A percentile compares a stretch with the other conserved stretches of the same genome.
phyloP scores from a whole-genome alignment of 192 early-diverging fungal genomes.

The Chytriomyces hyalinus region DNA sequence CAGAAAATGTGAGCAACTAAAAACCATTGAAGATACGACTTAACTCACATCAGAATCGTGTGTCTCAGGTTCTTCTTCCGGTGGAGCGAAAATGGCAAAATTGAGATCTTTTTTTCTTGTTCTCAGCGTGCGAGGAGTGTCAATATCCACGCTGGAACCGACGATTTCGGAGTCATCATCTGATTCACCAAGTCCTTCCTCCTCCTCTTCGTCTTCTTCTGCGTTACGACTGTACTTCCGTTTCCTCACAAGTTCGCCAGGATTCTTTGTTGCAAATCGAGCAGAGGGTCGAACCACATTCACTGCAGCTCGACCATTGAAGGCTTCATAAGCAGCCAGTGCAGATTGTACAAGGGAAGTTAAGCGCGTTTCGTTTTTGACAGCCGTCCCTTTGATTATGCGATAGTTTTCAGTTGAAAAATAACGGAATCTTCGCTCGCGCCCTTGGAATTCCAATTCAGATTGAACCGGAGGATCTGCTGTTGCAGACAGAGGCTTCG shows the following conservation, averaged over 20 bases:
- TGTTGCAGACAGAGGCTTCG: conserved; percentile 42
- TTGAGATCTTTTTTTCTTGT: conserved; percentile 7
- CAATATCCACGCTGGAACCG: neutral
- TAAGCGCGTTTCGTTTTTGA: neutral
- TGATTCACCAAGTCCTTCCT: neutral
- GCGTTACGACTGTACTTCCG: neutral
- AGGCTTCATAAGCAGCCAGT: conserved; percentile 3
- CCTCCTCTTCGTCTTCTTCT: conserved; percentile 1
- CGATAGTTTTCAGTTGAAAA: conserved; percentile 50
- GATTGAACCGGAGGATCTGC: conserved; percentile 44
- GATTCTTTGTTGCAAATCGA: neutral
- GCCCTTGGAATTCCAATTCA: conserved; percentile 65
- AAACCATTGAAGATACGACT: neutral
- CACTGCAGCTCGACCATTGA: neutral
- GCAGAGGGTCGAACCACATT: neutral
- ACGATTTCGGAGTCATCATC: conserved; percentile 7
- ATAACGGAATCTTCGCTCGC: conserved; percentile 70
- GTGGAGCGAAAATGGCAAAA: conserved; percentile 2
- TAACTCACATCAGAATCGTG: neutral
- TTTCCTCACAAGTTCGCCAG: neutral
- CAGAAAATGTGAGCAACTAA: neutral
- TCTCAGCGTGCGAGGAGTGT: conserved; percentile 10
- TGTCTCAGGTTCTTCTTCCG: conserved; percentile 5
- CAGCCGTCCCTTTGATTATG: neutral
- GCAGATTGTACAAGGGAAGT: neutral